Evolutionary conservation across 2,329 filamentous ascomycete species (phyloP).

Genomic region (Cytospora paraplurivora): DNA sequence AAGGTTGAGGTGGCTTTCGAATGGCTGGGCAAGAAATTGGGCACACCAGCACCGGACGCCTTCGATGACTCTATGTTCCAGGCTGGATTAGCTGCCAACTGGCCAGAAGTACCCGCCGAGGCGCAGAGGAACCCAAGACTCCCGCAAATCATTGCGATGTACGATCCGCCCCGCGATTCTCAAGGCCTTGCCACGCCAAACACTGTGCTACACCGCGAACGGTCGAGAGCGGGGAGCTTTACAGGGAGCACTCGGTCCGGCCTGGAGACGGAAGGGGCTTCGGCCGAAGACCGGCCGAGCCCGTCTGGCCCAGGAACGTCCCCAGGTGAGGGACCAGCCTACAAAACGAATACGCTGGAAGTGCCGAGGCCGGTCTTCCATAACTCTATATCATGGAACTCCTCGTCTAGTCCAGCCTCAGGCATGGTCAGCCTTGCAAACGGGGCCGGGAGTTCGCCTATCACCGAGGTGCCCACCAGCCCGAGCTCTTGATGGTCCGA

Average conservation of each 20-base stretch:
- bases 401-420: neutral
- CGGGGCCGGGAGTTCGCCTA: neutral
- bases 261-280: constrained; percentile 4
- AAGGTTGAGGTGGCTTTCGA: constrained; percentile 10
- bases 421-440: neutral
- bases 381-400: neutral
- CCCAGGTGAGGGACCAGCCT: neutral
- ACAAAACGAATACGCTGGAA: constrained; percentile 10
- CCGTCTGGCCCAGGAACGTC: neutral
- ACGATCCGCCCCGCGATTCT: constrained; percentile 14
- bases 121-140: constrained; percentile 13
- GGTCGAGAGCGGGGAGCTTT: constrained; percentile 10
- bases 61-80: constrained; percentile 17
- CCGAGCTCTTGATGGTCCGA: neutral
- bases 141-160: constrained; percentile 11
- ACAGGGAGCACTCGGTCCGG: constrained; percentile 12
- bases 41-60: constrained; percentile 16
- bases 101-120: constrained; percentile 18
- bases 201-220: neutral
- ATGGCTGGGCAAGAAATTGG: constrained; percentile 12
- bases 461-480: neutral
- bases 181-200: constrained; percentile 15
- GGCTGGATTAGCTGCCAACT: constrained; percentile 12
- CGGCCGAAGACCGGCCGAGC: neutral
- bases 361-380: constrained; percentile 14